These are phyloP conservation scores for Lumnitzera littorea DNA, from an alignment of 345 rosid species.

Conservation along the genomic window DNA sequence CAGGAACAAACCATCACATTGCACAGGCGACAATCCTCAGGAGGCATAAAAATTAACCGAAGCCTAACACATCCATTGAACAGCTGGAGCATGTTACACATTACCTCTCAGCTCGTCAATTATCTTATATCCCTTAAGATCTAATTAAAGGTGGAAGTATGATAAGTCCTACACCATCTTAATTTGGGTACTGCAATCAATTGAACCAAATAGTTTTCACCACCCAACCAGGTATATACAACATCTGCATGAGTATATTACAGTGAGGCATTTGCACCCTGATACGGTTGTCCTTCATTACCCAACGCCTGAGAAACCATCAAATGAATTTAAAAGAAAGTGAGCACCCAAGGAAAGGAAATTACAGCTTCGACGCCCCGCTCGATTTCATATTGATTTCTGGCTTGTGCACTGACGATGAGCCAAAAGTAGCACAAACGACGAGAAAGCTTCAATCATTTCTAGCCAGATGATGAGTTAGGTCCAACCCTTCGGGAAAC, in stretches of 20 bases:
- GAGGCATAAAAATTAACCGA: slow-evolving; percentile 5
- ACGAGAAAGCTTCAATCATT: background rate
- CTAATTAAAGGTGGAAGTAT: too few relatives aligned
- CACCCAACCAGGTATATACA: slow-evolving; percentile 6
- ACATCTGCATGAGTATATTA: slow-evolving; percentile 2
- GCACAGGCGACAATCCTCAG: slow-evolving; percentile 1
- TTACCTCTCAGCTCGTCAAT: background rate
- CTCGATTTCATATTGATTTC: slow-evolving; percentile 6
- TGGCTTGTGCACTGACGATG: slow-evolving; percentile 12
- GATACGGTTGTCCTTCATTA: too few relatives aligned
- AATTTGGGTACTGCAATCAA: background rate
- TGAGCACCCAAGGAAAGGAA: slow-evolving; percentile 9
- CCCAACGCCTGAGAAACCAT: too few relatives aligned
- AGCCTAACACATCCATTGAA: slow-evolving; percentile 6
- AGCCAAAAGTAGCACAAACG: slow-evolving; percentile 3
- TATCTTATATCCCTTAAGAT: background rate
- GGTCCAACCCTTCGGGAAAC: slow-evolving; percentile 19
- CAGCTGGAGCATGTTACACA: background rate
- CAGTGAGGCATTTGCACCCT: background rate
- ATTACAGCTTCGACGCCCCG: slow-evolving; percentile 1
- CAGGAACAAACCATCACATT: slow-evolving; percentile 3
- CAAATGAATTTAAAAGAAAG: slow-evolving; percentile 1
- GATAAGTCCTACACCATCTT: too few relatives aligned
- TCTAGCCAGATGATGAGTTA: slow-evolving; percentile 31
- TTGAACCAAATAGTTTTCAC: slow-evolving; percentile 2